Conservation (phyloP, 2,329 filamentous ascomycete genomes). For the Rugonectria rugulosa region DNA sequence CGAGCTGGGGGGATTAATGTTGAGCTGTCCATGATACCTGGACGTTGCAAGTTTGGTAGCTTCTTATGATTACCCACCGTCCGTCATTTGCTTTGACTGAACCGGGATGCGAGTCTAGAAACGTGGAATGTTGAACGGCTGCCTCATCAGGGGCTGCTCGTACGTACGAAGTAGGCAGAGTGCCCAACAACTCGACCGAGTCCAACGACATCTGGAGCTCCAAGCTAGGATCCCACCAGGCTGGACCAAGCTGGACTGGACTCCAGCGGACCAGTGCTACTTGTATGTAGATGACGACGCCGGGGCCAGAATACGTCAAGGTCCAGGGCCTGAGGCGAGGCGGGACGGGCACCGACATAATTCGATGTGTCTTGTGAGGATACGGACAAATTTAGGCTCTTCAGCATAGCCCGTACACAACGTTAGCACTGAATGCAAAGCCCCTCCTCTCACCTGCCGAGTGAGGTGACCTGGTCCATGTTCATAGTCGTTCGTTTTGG, state of each 20-base stretch:
- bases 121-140: conserved; percentile 24
- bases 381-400: conserved; percentile 11
- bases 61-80: conserved; percentile 2
- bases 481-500: conserved; percentile 17
- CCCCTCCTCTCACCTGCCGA: conserved; percentile 8
- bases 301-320: conserved; percentile 22
- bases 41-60: background rate
- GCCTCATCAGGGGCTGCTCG: conserved; percentile 18
- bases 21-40: background rate
- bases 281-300: conserved; percentile 5
- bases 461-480: conserved; percentile 22
- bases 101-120: conserved; percentile 25
- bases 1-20: too few species aligned
- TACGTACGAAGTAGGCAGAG: too few species aligned
- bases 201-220: background rate
- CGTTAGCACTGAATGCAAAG: conserved; percentile 8
- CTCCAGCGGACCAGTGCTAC: conserved; percentile 3
- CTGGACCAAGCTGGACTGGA: background rate
- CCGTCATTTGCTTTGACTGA: conserved; percentile 14
- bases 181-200: background rate
- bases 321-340: conserved; percentile 31
- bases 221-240: conserved; percentile 14
- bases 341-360: conserved; percentile 35
- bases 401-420: conserved; percentile 3
- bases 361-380: conserved; percentile 32